Evolutionary conservation across 2,329 filamentous ascomycete species (phyloP), one percentile per base, ranked within the genome.

Genomic region (Sporothrix brunneoviolacea): DNA sequence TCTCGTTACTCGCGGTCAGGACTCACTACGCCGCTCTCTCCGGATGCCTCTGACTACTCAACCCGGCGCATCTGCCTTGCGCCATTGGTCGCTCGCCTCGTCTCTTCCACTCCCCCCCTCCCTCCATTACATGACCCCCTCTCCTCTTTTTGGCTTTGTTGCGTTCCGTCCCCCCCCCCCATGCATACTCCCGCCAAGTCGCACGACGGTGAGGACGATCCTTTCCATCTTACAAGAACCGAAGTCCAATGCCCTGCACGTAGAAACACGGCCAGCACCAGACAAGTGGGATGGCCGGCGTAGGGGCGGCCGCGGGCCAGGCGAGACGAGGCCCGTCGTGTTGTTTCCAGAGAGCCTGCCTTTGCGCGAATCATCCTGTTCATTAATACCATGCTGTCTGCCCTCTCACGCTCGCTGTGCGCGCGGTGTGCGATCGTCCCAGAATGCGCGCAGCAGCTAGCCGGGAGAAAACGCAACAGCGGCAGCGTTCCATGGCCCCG

Each of bases 21-120:
- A 28, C 28, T 32, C 21, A n/a, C n/a, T n/a, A n/a, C n/a, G n/a
- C n/a, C n/a, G n/a, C n/a, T n/a, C n/a, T n/a, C n/a, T n/a, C 8
- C 24, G 8, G n/a, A 10, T 5, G 22, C 36, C 48, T 45, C 35
- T 40, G 24, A 38, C 36, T 24, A 51, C 37, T 46, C 24, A 28
- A 30, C 35, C 37, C n/a, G 50, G 42, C 36, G 49, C 49, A 39
- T 44, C 37, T 44, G 50, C 38, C 38, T 42, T 42, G 44, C 50
- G 50, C 50, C 50, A 52, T 52, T 52, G 50, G 50, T 33, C 40
- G 22, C 37, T 24, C 38, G 19, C 37, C 22, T 21, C 30, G 19
- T 37, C 30, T 15, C 19, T 19, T 43, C 30, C n/a, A n/a, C n/a
- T 38, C 15, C 40, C 39, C 36, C 37, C 24, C 27, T 9, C 19